Conservation (phyloP, 805 yeast genomes). For the Suhomyces prunicola region DNA sequence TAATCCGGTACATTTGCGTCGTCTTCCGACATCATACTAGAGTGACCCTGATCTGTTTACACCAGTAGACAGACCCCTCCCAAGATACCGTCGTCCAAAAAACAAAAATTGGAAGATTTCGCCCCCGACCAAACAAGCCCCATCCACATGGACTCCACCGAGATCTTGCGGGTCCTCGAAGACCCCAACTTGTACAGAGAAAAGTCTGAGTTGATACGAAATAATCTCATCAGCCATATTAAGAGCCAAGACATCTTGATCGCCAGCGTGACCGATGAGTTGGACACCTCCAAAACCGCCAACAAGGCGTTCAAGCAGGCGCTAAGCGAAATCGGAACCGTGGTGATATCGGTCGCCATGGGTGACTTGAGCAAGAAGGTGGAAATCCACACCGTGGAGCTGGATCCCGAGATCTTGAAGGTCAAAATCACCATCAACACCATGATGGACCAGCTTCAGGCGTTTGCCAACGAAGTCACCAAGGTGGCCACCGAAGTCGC, state of each 20-base stretch:
- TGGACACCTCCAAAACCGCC: constrained; percentile 43
- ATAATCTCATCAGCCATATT: constrained; percentile 26
- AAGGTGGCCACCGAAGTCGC: constrained; percentile 88
- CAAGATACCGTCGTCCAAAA: background rate
- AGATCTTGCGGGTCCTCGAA: constrained; percentile 34
- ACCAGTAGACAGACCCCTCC: too few relatives aligned
- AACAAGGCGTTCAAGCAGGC: constrained; percentile 72
- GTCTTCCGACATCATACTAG: too few relatives aligned
- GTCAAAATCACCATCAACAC: constrained; percentile 80
- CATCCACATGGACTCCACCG: constrained; percentile 27
- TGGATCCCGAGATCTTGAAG: constrained; percentile 74
- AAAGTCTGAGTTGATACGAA: constrained; percentile 28
- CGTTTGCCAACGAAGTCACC: constrained; percentile 78
- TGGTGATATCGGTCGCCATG: constrained; percentile 83
- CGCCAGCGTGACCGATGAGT: constrained; percentile 25
- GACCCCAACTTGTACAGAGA: constrained; percentile 34
- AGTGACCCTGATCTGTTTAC: too few relatives aligned
- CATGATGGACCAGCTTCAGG: constrained; percentile 85
- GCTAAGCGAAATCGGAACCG: constrained; percentile 76
- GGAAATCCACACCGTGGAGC: constrained; percentile 64
- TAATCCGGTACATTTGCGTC: too few relatives aligned
- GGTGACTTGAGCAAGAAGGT: constrained; percentile 85
- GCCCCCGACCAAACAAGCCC: background rate
- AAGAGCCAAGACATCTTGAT: constrained; percentile 29
- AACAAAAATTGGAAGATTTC: background rate